phyloP scores from a whole-genome alignment of 1,139 yeast species.

The Suhomyces chickasaworum region DNA sequence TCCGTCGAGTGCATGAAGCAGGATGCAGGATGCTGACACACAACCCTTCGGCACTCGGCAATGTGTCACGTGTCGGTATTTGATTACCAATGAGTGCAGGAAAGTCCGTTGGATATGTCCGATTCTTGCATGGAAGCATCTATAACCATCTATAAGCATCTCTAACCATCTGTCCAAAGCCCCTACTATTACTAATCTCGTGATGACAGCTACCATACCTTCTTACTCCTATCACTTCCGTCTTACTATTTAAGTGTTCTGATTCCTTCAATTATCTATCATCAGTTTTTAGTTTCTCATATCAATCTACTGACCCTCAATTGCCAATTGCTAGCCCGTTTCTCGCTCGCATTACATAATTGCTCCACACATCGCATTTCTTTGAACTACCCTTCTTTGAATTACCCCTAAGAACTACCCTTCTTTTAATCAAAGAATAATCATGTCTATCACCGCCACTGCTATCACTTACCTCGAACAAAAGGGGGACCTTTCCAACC shows the following conservation, averaged over 20 bases:
- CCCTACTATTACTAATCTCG: not conserved
- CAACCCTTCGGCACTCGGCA: not conserved
- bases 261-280: too few species aligned
- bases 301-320: not conserved
- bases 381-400: not conserved
- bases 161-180: not conserved
- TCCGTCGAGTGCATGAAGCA: too few species aligned
- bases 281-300: not conserved
- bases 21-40: not conserved
- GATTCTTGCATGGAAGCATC: not conserved
- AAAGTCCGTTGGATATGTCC: not conserved
- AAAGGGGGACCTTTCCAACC: constrained; percentile 20
- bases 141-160: not conserved
- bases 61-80: not conserved
- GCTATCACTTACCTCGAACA: constrained; percentile 30
- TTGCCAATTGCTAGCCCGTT: too few species aligned
- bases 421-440: too few species aligned
- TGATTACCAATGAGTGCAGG: not conserved
- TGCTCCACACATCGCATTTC: not conserved
- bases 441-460: constrained; percentile 20
- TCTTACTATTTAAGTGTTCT: too few species aligned
- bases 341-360: not conserved
- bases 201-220: too few species aligned
- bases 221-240: too few species aligned
- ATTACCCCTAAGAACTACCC: too few species aligned